Evolutionary conservation across 768 basidiomycete genomes (phyloP).

Genomic region (Mycena chlorophos): DNA sequence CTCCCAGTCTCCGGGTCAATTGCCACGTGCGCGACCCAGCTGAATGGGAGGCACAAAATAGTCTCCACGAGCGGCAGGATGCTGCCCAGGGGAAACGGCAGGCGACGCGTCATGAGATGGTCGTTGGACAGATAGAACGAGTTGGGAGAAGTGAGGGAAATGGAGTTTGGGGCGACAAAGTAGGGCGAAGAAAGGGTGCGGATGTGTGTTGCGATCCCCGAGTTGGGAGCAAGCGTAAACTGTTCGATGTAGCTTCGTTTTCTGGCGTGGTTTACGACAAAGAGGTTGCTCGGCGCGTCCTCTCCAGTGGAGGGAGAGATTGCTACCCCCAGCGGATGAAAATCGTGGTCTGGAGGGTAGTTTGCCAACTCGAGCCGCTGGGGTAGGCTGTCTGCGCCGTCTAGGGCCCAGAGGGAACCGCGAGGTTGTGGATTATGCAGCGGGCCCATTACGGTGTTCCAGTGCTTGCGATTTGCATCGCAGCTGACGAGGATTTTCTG

Average conservation of each 20-base stretch:
- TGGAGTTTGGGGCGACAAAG: slow-evolving; percentile 65
- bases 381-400: slow-evolving; percentile 25
- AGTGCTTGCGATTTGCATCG: slow-evolving; percentile 55
- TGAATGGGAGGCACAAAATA: slow-evolving; percentile 53
- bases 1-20: slow-evolving; percentile 33
- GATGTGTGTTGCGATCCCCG: slow-evolving; percentile 50
- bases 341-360: slow-evolving; percentile 60
- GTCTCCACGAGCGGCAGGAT: slow-evolving; percentile 57
- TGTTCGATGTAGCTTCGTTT: slow-evolving; percentile 65
- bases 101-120: slow-evolving; percentile 64
- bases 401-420: slow-evolving; percentile 59
- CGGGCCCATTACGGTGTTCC: slow-evolving; percentile 83
- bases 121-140: slow-evolving; percentile 77
- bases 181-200: slow-evolving; percentile 60
- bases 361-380: slow-evolving; percentile 46
- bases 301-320: slow-evolving; percentile 51
- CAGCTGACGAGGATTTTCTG: slow-evolving; percentile 50
- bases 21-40: slow-evolving; percentile 59
- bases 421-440: slow-evolving; percentile 54
- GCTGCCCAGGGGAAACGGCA: slow-evolving; percentile 49
- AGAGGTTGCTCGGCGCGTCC: slow-evolving; percentile 52
- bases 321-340: slow-evolving; percentile 72
- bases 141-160: slow-evolving; percentile 63
- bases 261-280: slow-evolving; percentile 70
- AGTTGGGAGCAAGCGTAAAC: slow-evolving; percentile 52